Conservation (phyloP, 441 rosid species). For the Mallotus japonicus region DNA sequence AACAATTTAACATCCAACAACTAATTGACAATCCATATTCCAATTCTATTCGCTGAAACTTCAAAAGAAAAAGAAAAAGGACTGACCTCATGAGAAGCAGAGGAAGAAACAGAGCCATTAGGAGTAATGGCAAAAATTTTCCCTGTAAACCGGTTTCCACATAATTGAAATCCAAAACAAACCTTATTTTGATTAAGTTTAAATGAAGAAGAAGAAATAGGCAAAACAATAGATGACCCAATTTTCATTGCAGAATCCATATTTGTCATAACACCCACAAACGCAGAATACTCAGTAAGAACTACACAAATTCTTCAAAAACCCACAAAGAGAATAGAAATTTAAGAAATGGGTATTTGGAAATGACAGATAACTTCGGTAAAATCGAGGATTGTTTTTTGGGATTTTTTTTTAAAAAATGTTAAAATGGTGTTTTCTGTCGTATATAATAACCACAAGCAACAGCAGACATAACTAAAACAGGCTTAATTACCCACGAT, state of each 20-base stretch:
- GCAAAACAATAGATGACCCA: constrained; percentile 22
- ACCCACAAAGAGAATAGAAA: not conserved
- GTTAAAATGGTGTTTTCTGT: too few relatives aligned
- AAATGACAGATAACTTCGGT: constrained; percentile 22
- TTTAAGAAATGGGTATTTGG: not conserved
- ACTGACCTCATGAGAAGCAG: constrained; percentile 50
- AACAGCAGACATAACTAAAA: too few relatives aligned
- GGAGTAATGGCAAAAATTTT: constrained; percentile 28
- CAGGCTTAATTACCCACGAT: too few relatives aligned
- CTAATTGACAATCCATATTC: not conserved
- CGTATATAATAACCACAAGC: too few relatives aligned
- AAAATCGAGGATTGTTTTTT: constrained; percentile 18
- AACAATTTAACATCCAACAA: not conserved
- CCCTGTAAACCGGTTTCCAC: constrained; percentile 10
- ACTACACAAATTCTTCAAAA: not conserved
- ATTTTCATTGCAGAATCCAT: constrained; percentile 39
- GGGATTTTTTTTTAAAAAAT: not conserved
- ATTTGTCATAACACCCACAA: not conserved
- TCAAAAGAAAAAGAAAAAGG: not conserved
- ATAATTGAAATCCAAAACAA: constrained; percentile 22
- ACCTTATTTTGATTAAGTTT: constrained; percentile 18
- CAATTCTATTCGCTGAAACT: not conserved
- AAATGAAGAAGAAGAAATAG: constrained; percentile 29
- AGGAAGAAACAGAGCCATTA: constrained; percentile 44
- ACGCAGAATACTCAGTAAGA: not conserved